These are phyloP conservation scores for Fusarium anthophilum DNA, from an alignment of 2,329 filamentous ascomycete genomes.

Conservation along the genomic window DNA sequence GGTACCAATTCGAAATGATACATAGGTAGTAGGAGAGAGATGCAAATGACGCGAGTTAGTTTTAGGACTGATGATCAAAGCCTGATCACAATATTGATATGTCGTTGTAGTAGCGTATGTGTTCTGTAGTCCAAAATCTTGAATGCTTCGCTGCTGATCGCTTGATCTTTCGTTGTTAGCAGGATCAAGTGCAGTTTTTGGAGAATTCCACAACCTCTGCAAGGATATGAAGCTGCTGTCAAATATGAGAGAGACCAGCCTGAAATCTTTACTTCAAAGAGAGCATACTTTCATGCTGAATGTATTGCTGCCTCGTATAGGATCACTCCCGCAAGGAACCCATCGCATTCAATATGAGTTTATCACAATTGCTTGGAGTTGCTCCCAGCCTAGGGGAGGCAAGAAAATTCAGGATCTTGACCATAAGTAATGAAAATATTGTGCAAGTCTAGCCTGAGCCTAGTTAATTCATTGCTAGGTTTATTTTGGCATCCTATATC, in stretches of 20 bases:
- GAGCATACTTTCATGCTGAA: not conserved
- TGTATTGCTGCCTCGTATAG: not conserved
- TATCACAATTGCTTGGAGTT: not conserved
- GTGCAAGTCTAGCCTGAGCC: too few species aligned
- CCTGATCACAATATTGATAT: too few species aligned
- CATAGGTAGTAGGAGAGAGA: not conserved
- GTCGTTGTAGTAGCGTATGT: not conserved
- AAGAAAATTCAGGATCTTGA: too few species aligned
- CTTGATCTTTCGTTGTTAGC: not conserved
- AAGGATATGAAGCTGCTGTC: not conserved
- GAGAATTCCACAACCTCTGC: not conserved
- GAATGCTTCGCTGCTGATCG: not conserved
- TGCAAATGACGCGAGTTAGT: not conserved
- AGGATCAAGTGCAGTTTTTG: not conserved
- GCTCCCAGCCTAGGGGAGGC: not conserved
- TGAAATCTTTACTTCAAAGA: not conserved
- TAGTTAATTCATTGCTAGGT: too few species aligned
- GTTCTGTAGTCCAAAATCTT: not conserved
- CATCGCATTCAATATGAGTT: not conserved
- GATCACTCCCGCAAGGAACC: too few species aligned
- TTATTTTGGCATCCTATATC: too few species aligned
- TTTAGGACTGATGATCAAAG: not conserved
- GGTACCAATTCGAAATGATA: not conserved
- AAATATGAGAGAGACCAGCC: not conserved
- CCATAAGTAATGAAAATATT: too few species aligned